phyloP scores from a whole-genome alignment of 768 basidiomycete species.

The Boletus sensibilis region DNA sequence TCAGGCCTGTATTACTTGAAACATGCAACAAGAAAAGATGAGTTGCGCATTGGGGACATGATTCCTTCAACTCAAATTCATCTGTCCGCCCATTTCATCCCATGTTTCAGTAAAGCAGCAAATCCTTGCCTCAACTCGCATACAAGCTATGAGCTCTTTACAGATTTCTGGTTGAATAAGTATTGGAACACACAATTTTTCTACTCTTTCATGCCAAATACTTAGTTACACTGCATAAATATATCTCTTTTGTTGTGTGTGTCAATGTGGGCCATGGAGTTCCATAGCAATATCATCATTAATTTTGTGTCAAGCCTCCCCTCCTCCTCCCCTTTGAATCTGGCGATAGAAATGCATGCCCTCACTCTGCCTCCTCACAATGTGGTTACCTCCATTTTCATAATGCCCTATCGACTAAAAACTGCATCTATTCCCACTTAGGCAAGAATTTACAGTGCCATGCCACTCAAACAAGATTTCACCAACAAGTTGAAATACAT shows the following conservation, averaged over 20 bases:
- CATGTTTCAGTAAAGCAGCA: neutral
- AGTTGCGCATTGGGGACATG: neutral
- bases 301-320: too few relatives aligned
- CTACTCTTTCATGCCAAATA: neutral
- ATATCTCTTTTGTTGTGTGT: neutral
- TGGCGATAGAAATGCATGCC: too few relatives aligned
- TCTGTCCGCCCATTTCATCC: neutral
- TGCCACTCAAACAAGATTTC: neutral
- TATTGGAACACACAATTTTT: neutral
- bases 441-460: neutral
- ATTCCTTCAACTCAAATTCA: neutral
- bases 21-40: neutral
- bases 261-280: too few relatives aligned
- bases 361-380: neutral
- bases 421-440: neutral
- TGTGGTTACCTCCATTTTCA: neutral
- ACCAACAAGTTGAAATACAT: neutral
- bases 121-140: neutral
- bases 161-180: neutral
- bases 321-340: too few relatives aligned
- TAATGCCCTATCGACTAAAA: neutral
- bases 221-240: too few relatives aligned
- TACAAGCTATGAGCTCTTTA: neutral
- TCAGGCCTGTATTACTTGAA: neutral
- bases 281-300: too few relatives aligned